Base-by-base conservation (phyloP, 1,284 basidiomycete species). In the Rhodofomes roseus region DNA sequence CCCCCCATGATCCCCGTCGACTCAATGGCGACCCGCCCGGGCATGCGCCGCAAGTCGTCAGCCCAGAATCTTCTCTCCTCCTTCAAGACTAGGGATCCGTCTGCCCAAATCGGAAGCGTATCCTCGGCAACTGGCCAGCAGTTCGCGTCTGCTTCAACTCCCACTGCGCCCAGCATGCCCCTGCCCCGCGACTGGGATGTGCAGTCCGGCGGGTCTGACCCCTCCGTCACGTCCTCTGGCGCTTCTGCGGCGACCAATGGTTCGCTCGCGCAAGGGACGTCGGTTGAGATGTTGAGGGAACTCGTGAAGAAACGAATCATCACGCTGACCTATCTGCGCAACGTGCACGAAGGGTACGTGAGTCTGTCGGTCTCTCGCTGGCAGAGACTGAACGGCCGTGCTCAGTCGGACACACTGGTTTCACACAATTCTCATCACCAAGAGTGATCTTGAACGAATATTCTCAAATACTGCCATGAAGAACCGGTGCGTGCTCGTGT, bases 381-480 rank as follows among this genome's bases (percentile, higher is more conserved):
- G 44, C 54, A 37, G 61, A 55, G 57, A 46, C 46, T 51, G 52
- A 48, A 51, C 57, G 18, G 18, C 64, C 55, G 43, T 34, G 31
- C 41, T 41, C 67, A 92, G 89, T 54, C 84, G 85, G 60, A 87
- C 85, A 65, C 89, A 93, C 71, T 95, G 92, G 92, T 93, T 95
- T 68, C 90, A 93, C 69, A 95, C 93, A 4, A 87, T 95, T 63
- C 80, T 90, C 68, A 83, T 95, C 64, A 85, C 87, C 48, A 82
- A 83, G 55, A 68, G 76, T 18, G 92, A 93, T 56, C 80, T 95
- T 11, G 88, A 92, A 60, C 81, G 79, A 46, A 82, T 82, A 51
- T 93, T 93, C 70, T 85, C 81, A 66, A 92, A 92, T 66, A 72
- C 68, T 23, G 83, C 81, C 23, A 93, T 93, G 87, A 86, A 84